Base-by-base conservation (phyloP, 2,329 filamentous ascomycete genomes). In the Ciborinia camelliae region DNA sequence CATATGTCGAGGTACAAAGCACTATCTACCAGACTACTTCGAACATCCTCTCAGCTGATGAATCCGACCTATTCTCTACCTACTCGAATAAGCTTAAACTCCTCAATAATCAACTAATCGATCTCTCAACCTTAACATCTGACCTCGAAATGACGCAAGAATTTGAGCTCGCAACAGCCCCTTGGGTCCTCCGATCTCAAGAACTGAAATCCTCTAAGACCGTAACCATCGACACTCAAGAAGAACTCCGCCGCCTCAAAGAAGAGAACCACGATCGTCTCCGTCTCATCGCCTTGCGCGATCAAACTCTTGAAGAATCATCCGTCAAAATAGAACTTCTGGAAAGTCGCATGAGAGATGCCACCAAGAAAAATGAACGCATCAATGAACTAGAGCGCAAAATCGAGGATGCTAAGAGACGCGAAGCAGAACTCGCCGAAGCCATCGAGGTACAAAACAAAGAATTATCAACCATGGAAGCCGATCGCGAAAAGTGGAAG, bases 261-360 rank as follows among this genome's bases (percentile, higher is more conserved):
- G 90, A 93, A 62, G 89, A 94, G 70, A 85, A 95, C 69, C 86
- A 88, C 69, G 91, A 94, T 73, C 87, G 90, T 26, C 89, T 90
- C 4, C 87, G 89, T 63, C 82, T 85, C 4, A 83, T 92, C 65
- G 86, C 89, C 1, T 84, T 88, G 68, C 87, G 89, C 68, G 91
- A 97, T 69, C 90, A 93, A 75, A 88, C 89, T 43, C 85, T 96
- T 61, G 92, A 96, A 76, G 94, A 96, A 65, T 84, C 91, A 30
- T 85, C 89, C n/a, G 89, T 97, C 70, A 93, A 95, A 76, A 96
- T 97, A 70, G 94, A 97, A 77, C 91, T 95, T 48, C 86, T 98
- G 45, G 91, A 96, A 76, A 90, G 91, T 9, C 84, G 91, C 65
- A 93, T 95, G 88, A 87, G 88, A 65, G 92, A 96, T 73, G 90